These are phyloP conservation scores for Saturnispora hagleri DNA, from an alignment of 805 yeast species.

Conservation along the genomic window DNA sequence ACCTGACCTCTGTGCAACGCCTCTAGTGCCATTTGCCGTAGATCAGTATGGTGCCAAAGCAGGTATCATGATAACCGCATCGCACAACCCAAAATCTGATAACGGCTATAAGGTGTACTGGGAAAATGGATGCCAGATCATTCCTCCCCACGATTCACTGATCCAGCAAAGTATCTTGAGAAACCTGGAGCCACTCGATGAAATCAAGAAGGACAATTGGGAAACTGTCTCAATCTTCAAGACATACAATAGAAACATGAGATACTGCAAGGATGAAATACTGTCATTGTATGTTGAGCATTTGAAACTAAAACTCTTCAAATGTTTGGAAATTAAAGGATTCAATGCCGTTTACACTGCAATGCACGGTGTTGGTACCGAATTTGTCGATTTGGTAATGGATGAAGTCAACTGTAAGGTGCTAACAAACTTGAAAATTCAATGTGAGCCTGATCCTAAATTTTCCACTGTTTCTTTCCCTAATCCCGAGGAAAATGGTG, in stretches of 20 bases:
- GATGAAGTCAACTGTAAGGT: slow-evolving; percentile 6
- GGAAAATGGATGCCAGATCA: slow-evolving; percentile 89
- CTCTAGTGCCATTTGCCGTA: slow-evolving; percentile 84
- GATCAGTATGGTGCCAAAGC: slow-evolving; percentile 53
- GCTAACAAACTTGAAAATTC: slow-evolving; percentile 35
- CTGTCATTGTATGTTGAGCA: slow-evolving; percentile 33
- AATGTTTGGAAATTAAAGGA: slow-evolving; percentile 23
- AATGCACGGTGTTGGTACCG: slow-evolving; percentile 89
- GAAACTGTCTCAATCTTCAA: slow-evolving; percentile 25
- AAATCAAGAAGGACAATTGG: slow-evolving; percentile 31
- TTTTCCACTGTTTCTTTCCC: slow-evolving; percentile 86
- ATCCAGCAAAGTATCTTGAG: slow-evolving; percentile 57
- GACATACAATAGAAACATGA: slow-evolving; percentile 21
- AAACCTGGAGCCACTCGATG: slow-evolving; percentile 56
- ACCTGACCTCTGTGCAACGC: slow-evolving; percentile 50
- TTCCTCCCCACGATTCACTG: slow-evolving; percentile 77
- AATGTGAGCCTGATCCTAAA: slow-evolving; percentile 69
- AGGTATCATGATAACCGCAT: slow-evolving; percentile 91
- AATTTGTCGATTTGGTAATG: slow-evolving; percentile 40
- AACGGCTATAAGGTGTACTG: slow-evolving; percentile 95
- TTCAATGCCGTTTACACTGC: slow-evolving; percentile 76
- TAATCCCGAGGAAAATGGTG: slow-evolving; percentile 94
- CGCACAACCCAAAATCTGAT: slow-evolving; percentile 77
- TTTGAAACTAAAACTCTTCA: slow-evolving; percentile 25
- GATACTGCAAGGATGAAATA: slow-evolving; percentile 35